Base-by-base conservation (phyloP, 345 rosid genomes). In the Lepidium sativum region DNA sequence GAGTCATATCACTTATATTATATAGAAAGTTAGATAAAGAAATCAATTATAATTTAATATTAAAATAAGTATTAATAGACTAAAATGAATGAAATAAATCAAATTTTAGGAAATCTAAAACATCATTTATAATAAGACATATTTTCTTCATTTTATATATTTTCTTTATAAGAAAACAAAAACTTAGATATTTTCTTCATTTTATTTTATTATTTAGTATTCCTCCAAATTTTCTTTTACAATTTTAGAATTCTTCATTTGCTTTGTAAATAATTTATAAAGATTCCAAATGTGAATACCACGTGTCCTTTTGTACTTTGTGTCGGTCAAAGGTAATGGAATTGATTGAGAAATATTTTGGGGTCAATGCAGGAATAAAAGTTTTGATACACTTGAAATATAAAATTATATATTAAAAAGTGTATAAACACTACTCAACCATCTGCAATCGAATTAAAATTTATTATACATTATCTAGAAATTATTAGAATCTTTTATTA, bases 331-430 rank as follows among this genome's bases (percentile, higher is more conserved):
- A 69, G 39, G 35, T 47, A 37, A 47, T 31, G 69, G 58, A 54
- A 70, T 16, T 16, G 48, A 41, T 13, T 9, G 40, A 40, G 7
- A 35, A 14, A 56, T 31, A n/a, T 29, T 1, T 56, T 49, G 60
- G 70, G 60, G 75, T 57, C 75, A 71, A 71, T 64, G 60, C 70
- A 63, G 39, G 37, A 9, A 54, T 47, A 54, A 55, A 63, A 64
- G 23, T 64, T 56, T 39, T 31, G 8, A 54, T 54, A 63, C 43
- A 63, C 64, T 71, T 63, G 51, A 49, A 64, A 71, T 65, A 27
- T 40, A 20, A 71, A 40, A 54, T 25, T 4, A 25, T 25, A 27
- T 5, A 37, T 11, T 63, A 63, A 53, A 62, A 56, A 56, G 63
- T 61, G 57, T 62, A 53, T n/a, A 70, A 55, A 67, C 18, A 42